Evolutionary conservation across 2,329 filamentous ascomycete genomes (phyloP).

Genomic region (Pseudogymnoascus sp.): DNA sequence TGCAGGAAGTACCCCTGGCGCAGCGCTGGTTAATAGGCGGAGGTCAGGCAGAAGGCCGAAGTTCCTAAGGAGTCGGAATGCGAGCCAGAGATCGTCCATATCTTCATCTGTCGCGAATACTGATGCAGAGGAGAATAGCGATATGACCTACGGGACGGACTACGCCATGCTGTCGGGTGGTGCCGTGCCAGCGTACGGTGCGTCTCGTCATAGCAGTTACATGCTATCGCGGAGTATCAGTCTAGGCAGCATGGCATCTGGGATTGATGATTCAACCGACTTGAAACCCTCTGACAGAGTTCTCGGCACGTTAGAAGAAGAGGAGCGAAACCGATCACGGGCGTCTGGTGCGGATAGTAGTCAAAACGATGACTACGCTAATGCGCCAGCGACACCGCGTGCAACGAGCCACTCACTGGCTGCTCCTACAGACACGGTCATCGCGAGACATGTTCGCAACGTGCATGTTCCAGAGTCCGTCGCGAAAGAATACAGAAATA

Average conservation of each 20-base stretch:
- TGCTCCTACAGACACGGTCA: constrained; percentile 77
- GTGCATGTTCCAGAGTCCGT: constrained; percentile 87
- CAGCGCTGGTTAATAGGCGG: constrained; percentile 32
- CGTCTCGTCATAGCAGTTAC: constrained; percentile 42
- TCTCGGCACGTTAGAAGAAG: constrained; percentile 53
- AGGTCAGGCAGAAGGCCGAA: constrained; percentile 44
- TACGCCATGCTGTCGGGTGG: constrained; percentile 78
- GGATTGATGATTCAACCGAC: constrained; percentile 41
- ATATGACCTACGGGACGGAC: constrained; percentile 67
- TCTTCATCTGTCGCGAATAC: constrained; percentile 51
- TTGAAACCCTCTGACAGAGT: constrained; percentile 37
- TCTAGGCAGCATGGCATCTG: constrained; percentile 82
- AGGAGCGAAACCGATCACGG: constrained; percentile 39
- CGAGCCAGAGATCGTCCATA: constrained; percentile 52
- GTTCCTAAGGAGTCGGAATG: constrained; percentile 46
- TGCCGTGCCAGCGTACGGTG: constrained; percentile 51
- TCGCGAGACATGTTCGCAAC: constrained; percentile 80
- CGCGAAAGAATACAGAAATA: constrained; percentile 75
- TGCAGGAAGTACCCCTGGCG: constrained; percentile 40
- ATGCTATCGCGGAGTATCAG: constrained; percentile 71
- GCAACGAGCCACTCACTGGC: constrained; percentile 45
- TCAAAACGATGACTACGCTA: constrained; percentile 32
- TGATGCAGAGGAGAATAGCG: constrained; percentile 53
- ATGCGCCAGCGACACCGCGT: constrained; percentile 63
- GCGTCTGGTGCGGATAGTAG: constrained; percentile 42